Base-by-base conservation (phyloP, 2,329 filamentous ascomycete species). In the Exophiala alcalophila region DNA sequence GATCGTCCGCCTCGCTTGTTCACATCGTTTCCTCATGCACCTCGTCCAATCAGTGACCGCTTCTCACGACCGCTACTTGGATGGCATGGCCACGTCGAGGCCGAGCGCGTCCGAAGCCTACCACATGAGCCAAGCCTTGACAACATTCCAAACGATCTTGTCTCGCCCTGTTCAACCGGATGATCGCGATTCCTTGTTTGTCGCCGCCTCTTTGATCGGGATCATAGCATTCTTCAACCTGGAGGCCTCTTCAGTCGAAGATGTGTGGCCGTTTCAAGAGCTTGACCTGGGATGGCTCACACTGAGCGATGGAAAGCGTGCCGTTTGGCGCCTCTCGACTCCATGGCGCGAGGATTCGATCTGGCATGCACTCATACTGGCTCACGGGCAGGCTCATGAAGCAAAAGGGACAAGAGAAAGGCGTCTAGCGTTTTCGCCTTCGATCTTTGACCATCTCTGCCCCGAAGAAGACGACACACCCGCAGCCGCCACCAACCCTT, bases 251-350 rank as follows among this genome's bases (percentile, higher is more conserved):
- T 58, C 62, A 0, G 63, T 74, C 0, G 59, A 70, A 35, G 59
- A 74, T 40, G 66, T 73, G 2, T 84, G 79, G 79, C 80, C 80
- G 0, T 61, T 83, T 2, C 71, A 66, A 25, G 62, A 62, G 0
- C 46, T 63, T 1, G 75, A 81, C 48, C 63, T 83, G 1, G 67
- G 76, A 53, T 84, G 79, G 80, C 57, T 83, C 2, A 72, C 65
- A 35, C 69, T 83, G 57, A 70, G 66, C 44, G 68, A 75, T 9
- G 75, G 76, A 0, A 82, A 83, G 59, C 69, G 65, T 39, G 66
- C 68, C 3, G 64, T 82, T 1, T 80, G 72, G 70, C 56, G 66
- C 2, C 57, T 80, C 0, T 64, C 72, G 1, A 65, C 80, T 35
- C 73, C 76, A 0, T 45, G 65, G 3, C 63, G 73, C 7, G 53